These are phyloP conservation scores for Phytopythium oedochilum DNA, from an alignment of 352 stramenopile genomes.

Conservation along the genomic window DNA sequence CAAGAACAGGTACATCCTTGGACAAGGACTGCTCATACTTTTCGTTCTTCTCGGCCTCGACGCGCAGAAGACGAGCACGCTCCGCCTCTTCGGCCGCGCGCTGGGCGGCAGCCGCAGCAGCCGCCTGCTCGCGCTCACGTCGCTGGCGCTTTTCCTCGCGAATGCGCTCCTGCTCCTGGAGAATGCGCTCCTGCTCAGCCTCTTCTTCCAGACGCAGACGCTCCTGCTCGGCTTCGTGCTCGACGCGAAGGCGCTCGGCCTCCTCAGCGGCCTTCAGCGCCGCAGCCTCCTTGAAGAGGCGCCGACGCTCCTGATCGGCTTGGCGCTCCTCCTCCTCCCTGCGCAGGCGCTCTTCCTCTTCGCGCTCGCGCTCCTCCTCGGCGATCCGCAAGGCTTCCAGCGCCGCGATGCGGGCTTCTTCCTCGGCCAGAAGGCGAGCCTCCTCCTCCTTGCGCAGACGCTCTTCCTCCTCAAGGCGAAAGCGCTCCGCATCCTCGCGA, in stretches of 20 bases:
- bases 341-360: slow-evolving; percentile 14
- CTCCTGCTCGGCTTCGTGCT: slow-evolving; percentile 18
- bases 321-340: slow-evolving; percentile 21
- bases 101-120: slow-evolving; percentile 36
- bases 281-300: slow-evolving; percentile 13
- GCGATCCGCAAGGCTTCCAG: slow-evolving; percentile 6
- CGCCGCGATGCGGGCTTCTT: slow-evolving; percentile 3
- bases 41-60: slow-evolving; percentile 66
- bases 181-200: slow-evolving; percentile 21
- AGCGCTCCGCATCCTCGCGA: slow-evolving; percentile 4
- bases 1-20: slow-evolving; percentile 83
- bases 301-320: slow-evolving; percentile 15
- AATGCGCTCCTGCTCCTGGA: slow-evolving; percentile 11
- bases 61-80: slow-evolving; percentile 32
- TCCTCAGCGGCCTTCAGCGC: slow-evolving; percentile 10
- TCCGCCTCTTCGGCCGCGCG: slow-evolving; percentile 39
- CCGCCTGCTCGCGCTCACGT: slow-evolving; percentile 39
- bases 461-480: slow-evolving; percentile 7
- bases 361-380: slow-evolving; percentile 7
- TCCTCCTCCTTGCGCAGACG: slow-evolving; percentile 8
- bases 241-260: slow-evolving; percentile 17
- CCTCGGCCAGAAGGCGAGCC: slow-evolving; percentile 1
- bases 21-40: slow-evolving; percentile 85
- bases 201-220: slow-evolving; percentile 24
- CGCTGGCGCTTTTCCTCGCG: slow-evolving; percentile 17